Percentiles rank a stretch among this genome's conserved stretches.
Conservation (phyloP, 2,329 filamentous ascomycete species). For the Verticillium longisporum region DNA sequence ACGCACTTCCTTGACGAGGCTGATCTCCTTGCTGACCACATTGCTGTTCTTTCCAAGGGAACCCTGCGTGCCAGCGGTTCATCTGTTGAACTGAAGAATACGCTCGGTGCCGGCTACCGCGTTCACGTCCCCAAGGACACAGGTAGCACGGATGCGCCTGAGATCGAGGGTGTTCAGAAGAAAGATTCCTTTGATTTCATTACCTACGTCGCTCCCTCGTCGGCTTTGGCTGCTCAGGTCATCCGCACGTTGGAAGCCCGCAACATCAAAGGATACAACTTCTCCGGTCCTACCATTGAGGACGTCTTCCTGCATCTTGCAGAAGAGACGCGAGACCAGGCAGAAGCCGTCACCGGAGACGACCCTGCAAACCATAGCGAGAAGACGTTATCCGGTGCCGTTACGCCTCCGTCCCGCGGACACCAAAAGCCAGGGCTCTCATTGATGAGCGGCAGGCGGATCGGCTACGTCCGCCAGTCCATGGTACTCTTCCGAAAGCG, state of each 20-base stretch:
- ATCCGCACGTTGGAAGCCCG: slow-evolving; percentile 61
- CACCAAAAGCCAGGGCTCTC: neutral
- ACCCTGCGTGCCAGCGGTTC: slow-evolving; percentile 60
- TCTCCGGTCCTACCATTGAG: slow-evolving; percentile 84
- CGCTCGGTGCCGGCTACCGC: slow-evolving; percentile 42
- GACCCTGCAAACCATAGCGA: slow-evolving; percentile 10
- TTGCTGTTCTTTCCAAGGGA: slow-evolving; percentile 63
- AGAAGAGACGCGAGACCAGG: slow-evolving; percentile 59
- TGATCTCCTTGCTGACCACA: slow-evolving; percentile 63
- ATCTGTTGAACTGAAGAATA: slow-evolving; percentile 61
- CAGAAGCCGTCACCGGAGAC: slow-evolving; percentile 2
- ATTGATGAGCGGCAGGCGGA: slow-evolving; percentile 45
- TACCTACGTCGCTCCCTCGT: slow-evolving; percentile 65
- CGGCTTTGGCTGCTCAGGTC: slow-evolving; percentile 62
- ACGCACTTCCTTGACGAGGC: slow-evolving; percentile 76
- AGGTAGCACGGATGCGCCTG: slow-evolving; percentile 36
- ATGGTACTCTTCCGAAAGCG: slow-evolving; percentile 73
- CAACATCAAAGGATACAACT: slow-evolving; percentile 69
- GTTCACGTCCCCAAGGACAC: slow-evolving; percentile 29
- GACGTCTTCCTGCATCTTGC: slow-evolving; percentile 86
- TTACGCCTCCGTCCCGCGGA: slow-evolving; percentile 4
- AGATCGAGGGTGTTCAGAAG: slow-evolving; percentile 49
- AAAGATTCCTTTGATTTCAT: slow-evolving; percentile 62
- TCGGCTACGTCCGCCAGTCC: slow-evolving; percentile 64
- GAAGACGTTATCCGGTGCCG: slow-evolving; percentile 16